Evolutionary conservation across 306 rosid genomes (phyloP).

Genomic region (Mucuna pruriens): DNA sequence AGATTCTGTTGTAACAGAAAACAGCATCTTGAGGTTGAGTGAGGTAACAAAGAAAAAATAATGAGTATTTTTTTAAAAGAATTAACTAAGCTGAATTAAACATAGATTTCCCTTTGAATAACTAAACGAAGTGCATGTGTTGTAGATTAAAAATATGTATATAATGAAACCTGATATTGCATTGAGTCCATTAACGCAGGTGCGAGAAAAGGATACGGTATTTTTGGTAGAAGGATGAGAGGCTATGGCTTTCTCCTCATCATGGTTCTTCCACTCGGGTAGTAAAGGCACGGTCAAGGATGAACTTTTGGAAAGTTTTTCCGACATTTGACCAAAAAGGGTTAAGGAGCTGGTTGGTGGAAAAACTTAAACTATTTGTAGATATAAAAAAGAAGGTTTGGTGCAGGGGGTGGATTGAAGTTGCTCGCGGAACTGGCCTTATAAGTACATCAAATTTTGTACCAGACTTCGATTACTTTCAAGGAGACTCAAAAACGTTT

Average conservation of each 20-base stretch:
- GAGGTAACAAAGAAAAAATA: not conserved
- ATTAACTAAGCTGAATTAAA: not conserved
- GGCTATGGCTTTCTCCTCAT: slow-evolving; percentile 10
- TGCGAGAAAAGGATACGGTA: not conserved
- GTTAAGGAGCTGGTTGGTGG: not conserved
- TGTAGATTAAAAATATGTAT: too few species aligned
- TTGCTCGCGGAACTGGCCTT: not conserved
- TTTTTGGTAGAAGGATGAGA: not conserved
- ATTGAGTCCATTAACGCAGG: slow-evolving; percentile 45
- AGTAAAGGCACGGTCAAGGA: slow-evolving; percentile 28
- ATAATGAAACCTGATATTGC: slow-evolving; percentile 38
- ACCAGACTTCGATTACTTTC: too few species aligned
- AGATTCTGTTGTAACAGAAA: not conserved
- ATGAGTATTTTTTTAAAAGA: not conserved
- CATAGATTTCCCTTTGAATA: not conserved
- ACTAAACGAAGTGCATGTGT: not conserved
- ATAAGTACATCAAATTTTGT: too few species aligned
- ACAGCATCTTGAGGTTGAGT: not conserved
- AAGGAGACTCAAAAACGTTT: not conserved
- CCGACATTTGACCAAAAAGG: not conserved
- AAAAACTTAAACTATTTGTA: not conserved
- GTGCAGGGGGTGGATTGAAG: not conserved
- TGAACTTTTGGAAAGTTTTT: not conserved
- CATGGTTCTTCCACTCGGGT: slow-evolving; percentile 11
- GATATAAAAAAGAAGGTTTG: not conserved